Conservation (phyloP, 1,284 basidiomycete species). For the Ceratobasidium sp. region DNA sequence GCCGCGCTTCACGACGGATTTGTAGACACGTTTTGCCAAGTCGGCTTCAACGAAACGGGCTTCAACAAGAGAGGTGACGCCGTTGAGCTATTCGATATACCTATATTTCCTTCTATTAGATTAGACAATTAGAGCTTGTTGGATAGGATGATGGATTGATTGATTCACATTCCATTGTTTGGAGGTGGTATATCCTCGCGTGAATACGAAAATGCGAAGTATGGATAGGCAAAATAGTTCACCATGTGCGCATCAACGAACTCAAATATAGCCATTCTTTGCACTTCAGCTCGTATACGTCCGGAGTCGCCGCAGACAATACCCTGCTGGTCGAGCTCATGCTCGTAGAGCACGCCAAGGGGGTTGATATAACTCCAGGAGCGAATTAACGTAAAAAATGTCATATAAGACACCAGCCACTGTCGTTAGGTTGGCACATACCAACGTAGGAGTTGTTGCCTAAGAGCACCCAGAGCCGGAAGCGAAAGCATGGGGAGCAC, state of each 20-base stretch:
- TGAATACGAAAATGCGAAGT: neutral
- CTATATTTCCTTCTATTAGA: slow-evolving; percentile 78
- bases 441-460: neutral
- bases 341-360: neutral
- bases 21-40: slow-evolving; percentile 80
- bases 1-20: slow-evolving; percentile 78
- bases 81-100: slow-evolving; percentile 90
- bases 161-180: slow-evolving; percentile 77
- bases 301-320: slow-evolving; percentile 56
- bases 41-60: slow-evolving; percentile 72
- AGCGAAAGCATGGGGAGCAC: neutral
- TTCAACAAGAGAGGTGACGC: slow-evolving; percentile 92
- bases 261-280: slow-evolving; percentile 90
- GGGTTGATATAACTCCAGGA: slow-evolving; percentile 1
- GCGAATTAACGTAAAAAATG: neutral
- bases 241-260: slow-evolving; percentile 92
- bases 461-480: slow-evolving; percentile 32
- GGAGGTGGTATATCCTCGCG: slow-evolving; percentile 73
- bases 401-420: slow-evolving; percentile 32
- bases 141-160: neutral
- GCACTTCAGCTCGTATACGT: slow-evolving; percentile 62
- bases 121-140: neutral
- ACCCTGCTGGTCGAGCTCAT: slow-evolving; percentile 48
- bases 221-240: slow-evolving; percentile 50
- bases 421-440: neutral